Evolutionary conservation across 805 yeast species (phyloP).

Genomic region (Cyberlindnera lachancei): DNA sequence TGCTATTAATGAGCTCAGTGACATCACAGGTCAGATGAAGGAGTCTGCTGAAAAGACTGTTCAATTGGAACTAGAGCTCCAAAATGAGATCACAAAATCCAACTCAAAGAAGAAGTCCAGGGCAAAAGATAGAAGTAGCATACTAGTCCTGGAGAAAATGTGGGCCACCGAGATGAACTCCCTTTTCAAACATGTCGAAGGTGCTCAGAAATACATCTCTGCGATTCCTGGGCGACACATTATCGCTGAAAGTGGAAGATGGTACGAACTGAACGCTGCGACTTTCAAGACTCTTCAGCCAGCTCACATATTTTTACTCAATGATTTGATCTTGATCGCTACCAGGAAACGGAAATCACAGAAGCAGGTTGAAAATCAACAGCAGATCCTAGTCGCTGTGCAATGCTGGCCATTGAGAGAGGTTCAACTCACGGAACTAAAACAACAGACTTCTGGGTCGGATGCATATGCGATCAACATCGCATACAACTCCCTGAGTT

Average conservation of each 20-base stretch:
- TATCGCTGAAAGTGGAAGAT: conserved; percentile 68
- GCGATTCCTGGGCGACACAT: conserved; percentile 76
- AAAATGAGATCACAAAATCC: conserved; percentile 11
- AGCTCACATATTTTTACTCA: conserved; percentile 67
- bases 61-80: conserved; percentile 33
- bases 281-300: conserved; percentile 76
- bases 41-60: conserved; percentile 54
- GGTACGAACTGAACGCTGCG: conserved; percentile 82
- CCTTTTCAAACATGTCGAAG: conserved; percentile 77
- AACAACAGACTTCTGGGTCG: conserved; percentile 11
- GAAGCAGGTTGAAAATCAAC: conserved; percentile 19
- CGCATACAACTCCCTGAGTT: conserved; percentile 39
- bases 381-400: conserved; percentile 49
- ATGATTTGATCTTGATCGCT: conserved; percentile 72
- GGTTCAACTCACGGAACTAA: conserved; percentile 28
- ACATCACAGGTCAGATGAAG: conserved; percentile 50
- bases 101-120: conserved; percentile 35
- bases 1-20: conserved; percentile 51
- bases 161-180: conserved; percentile 72
- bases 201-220: conserved; percentile 77
- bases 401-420: conserved; percentile 75
- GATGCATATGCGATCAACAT: conserved; percentile 37
- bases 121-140: conserved; percentile 62
- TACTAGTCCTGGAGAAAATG: conserved; percentile 65
- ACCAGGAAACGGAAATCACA: conserved; percentile 39